Conservation (phyloP, 768 basidiomycete species). For the Crassisporium funariophilum region DNA sequence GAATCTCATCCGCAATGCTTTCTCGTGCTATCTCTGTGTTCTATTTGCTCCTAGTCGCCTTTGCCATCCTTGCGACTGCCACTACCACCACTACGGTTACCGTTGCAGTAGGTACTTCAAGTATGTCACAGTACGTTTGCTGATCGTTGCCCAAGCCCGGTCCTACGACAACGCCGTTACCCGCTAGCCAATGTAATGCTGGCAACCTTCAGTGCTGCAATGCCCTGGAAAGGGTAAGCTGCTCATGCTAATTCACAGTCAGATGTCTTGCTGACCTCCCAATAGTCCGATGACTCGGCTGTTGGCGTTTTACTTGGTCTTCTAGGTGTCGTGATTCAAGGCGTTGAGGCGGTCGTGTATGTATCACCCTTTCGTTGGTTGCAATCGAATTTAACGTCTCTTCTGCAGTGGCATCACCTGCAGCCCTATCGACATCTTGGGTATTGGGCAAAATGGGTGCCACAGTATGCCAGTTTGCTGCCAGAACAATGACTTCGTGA, state of each 20-base stretch:
- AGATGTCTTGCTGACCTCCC: background rate
- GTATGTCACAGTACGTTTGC: background rate
- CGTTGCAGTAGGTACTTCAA: conserved; percentile 8
- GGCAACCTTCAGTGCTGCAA: conserved; percentile 24
- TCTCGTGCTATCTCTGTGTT: conserved; percentile 14
- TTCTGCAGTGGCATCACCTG: conserved; percentile 16
- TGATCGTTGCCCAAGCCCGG: conserved; percentile 1
- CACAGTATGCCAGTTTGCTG: conserved; percentile 28
- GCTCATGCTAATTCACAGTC: background rate
- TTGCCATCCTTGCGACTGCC: conserved; percentile 24
- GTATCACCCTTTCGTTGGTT: background rate
- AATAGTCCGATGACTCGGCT: conserved; percentile 12
- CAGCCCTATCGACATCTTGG: conserved; percentile 21
- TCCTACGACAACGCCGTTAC: conserved; percentile 12
- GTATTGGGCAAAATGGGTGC: conserved; percentile 22
- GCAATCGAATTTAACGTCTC: background rate
- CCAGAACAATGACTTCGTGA: conserved; percentile 26
- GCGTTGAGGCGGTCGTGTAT: conserved; percentile 18
- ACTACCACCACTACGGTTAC: conserved; percentile 21
- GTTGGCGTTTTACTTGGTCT: conserved; percentile 13
- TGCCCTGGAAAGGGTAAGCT: conserved; percentile 12
- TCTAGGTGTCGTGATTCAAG: conserved; percentile 18
- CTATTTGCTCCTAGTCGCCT: conserved; percentile 13
- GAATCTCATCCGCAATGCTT: too few relatives aligned
- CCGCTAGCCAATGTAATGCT: conserved; percentile 23